phyloP scores from a whole-genome alignment of 768 basidiomycete genomes.

The Suillus clintonianus region DNA sequence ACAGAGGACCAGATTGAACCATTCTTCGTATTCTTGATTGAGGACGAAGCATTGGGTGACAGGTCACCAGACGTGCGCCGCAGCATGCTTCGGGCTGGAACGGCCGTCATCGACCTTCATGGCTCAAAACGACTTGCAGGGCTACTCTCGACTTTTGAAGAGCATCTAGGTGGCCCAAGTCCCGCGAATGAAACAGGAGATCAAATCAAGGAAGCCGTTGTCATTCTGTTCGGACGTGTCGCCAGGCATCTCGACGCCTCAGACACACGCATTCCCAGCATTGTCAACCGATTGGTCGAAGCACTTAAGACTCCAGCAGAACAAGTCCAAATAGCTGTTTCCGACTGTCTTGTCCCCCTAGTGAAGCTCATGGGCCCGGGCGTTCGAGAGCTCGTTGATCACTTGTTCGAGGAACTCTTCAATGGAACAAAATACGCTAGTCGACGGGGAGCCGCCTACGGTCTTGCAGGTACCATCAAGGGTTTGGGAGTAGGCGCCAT shows the following conservation, averaged over 20 bases:
- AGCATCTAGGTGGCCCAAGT: slow-evolving; percentile 56
- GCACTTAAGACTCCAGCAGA: slow-evolving; percentile 94
- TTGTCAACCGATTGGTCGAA: slow-evolving; percentile 84
- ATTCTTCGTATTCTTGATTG: slow-evolving; percentile 86
- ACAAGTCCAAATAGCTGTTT: slow-evolving; percentile 94
- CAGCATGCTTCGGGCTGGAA: slow-evolving; percentile 87
- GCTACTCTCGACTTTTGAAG: slow-evolving; percentile 83
- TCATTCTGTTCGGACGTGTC: slow-evolving; percentile 91
- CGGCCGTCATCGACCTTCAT: slow-evolving; percentile 78
- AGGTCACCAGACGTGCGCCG: slow-evolving; percentile 76
- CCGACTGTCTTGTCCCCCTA: slow-evolving; percentile 90
- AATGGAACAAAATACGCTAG: slow-evolving; percentile 84
- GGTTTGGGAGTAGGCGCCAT: slow-evolving; percentile 87
- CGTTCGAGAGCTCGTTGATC: slow-evolving; percentile 62
- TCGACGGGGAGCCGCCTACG: slow-evolving; percentile 97
- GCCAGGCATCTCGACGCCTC: slow-evolving; percentile 82
- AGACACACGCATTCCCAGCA: slow-evolving; percentile 75
- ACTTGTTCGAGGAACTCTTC: slow-evolving; percentile 76
- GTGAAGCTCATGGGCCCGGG: slow-evolving; percentile 64
- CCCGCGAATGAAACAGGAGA: slow-evolving; percentile 75
- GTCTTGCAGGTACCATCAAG: slow-evolving; percentile 88
- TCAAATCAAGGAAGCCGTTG: slow-evolving; percentile 90
- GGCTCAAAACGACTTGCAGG: slow-evolving; percentile 70
- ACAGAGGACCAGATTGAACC: slow-evolving; percentile 57
- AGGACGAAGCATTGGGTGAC: slow-evolving; percentile 88